Conservation (phyloP, 2,329 filamentous ascomycete species). For the Aspergillus spinulosporus region DNA sequence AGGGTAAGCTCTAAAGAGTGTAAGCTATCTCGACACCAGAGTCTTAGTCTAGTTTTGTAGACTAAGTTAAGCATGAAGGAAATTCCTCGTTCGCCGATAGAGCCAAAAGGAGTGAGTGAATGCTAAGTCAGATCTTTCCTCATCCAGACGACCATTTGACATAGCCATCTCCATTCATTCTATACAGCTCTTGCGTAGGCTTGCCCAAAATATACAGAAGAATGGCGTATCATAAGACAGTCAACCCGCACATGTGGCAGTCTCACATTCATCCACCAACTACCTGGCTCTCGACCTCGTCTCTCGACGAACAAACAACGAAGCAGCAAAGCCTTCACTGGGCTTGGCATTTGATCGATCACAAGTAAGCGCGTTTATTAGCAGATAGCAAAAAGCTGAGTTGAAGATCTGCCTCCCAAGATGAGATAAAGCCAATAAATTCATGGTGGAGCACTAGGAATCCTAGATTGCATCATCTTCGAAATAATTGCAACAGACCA, state of each 20-base stretch:
- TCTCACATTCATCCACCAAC: too few relatives aligned
- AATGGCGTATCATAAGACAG: too few relatives aligned
- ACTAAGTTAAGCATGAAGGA: neutral
- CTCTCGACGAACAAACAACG: too few relatives aligned
- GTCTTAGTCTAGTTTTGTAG: neutral
- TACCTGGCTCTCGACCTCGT: too few relatives aligned
- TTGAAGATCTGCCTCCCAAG: neutral
- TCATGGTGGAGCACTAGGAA: neutral
- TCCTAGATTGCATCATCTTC: conserved; percentile 9
- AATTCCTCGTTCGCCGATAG: neutral
- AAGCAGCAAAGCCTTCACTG: neutral
- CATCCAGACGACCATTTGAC: neutral
- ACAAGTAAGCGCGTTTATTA: too few relatives aligned
- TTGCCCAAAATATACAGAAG: too few relatives aligned
- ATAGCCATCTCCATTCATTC: too few relatives aligned
- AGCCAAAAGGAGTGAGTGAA: neutral
- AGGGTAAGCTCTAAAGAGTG: neutral
- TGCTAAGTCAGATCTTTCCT: neutral
- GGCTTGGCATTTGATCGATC: too few relatives aligned
- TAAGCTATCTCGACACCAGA: neutral
- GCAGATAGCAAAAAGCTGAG: neutral
- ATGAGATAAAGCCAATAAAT: too few relatives aligned
- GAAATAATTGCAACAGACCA: conserved; percentile 10
- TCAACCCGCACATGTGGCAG: neutral
- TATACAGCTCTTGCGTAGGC: too few relatives aligned